phyloP scores from a whole-genome alignment of 306 rosid species.

The Dryas octopetala region DNA sequence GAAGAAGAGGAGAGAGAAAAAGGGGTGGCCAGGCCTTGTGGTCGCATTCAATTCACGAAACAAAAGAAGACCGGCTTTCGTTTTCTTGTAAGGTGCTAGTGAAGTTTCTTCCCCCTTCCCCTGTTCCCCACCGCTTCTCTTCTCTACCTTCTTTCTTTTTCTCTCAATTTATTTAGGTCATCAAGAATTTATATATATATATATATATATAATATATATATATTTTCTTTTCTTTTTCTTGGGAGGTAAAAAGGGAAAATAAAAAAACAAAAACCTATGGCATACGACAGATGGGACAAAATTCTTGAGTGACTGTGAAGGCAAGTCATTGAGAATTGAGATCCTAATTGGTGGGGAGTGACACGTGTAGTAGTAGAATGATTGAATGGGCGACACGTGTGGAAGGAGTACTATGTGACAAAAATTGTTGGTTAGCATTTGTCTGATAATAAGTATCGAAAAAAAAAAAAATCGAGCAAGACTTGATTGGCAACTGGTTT shows the following conservation, averaged over 20 bases:
- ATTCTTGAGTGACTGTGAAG: slow-evolving; percentile 2
- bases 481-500: neutral
- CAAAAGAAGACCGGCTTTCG: slow-evolving; percentile 44
- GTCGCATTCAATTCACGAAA: slow-evolving; percentile 54
- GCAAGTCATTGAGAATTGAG: neutral
- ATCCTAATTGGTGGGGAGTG: neutral
- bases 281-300: neutral
- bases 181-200: neutral
- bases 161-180: neutral
- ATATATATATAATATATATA: neutral
- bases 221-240: neutral
- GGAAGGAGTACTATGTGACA: neutral
- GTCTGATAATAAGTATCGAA: neutral
- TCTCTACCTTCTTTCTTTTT: slow-evolving; percentile 1
- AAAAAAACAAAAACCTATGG: neutral
- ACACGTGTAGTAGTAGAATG: neutral
- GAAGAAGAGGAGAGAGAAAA: slow-evolving; percentile 12
- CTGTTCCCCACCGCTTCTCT: neutral
- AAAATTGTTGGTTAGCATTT: neutral
- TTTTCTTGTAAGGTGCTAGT: slow-evolving; percentile 48
- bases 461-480: neutral
- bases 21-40: slow-evolving; percentile 42
- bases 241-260: neutral
- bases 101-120: slow-evolving; percentile 50
- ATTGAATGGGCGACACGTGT: neutral